Conservation (phyloP, 768 basidiomycete genomes). For the Pulveroboletus sp. region DNA sequence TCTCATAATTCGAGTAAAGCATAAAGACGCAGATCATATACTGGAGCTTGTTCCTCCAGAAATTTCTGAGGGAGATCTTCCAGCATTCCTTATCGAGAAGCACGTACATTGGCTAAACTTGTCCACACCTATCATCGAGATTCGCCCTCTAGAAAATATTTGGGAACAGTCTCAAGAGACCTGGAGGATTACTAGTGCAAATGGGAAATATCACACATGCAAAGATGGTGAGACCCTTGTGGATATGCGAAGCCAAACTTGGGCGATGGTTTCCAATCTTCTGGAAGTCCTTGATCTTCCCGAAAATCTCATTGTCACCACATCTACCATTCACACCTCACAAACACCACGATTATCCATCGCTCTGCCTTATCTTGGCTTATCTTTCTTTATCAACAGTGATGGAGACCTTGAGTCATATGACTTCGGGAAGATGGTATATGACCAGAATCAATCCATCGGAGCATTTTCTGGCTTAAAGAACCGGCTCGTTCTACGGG, state of each 20-base stretch:
- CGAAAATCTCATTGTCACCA: slow-evolving; percentile 14
- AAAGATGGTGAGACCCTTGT: slow-evolving; percentile 10
- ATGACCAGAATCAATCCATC: slow-evolving; percentile 36
- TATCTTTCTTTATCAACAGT: slow-evolving; percentile 37
- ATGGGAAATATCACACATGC: neutral
- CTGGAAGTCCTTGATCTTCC: too few species aligned
- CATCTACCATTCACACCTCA: neutral
- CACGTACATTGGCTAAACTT: slow-evolving; percentile 29
- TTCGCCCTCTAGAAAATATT: slow-evolving; percentile 12
- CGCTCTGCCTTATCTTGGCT: slow-evolving; percentile 32
- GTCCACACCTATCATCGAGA: slow-evolving; percentile 14
- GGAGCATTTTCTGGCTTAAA: slow-evolving; percentile 42
- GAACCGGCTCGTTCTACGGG: slow-evolving; percentile 32
- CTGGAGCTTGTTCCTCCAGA: slow-evolving; percentile 17
- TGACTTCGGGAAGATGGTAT: slow-evolving; percentile 37
- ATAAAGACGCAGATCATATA: too few species aligned
- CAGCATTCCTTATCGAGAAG: slow-evolving; percentile 8
- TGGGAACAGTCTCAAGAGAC: slow-evolving; percentile 20
- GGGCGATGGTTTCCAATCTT: slow-evolving; percentile 10
- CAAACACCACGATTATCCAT: slow-evolving; percentile 7
- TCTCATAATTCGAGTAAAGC: too few species aligned
- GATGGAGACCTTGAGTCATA: slow-evolving; percentile 31
- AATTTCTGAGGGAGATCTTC: slow-evolving; percentile 18
- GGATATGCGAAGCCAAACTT: slow-evolving; percentile 20
- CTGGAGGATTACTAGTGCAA: slow-evolving; percentile 18